Evolutionary conservation across 257 asterid genomes (phyloP).

Genomic region (Primulina tabacum): DNA sequence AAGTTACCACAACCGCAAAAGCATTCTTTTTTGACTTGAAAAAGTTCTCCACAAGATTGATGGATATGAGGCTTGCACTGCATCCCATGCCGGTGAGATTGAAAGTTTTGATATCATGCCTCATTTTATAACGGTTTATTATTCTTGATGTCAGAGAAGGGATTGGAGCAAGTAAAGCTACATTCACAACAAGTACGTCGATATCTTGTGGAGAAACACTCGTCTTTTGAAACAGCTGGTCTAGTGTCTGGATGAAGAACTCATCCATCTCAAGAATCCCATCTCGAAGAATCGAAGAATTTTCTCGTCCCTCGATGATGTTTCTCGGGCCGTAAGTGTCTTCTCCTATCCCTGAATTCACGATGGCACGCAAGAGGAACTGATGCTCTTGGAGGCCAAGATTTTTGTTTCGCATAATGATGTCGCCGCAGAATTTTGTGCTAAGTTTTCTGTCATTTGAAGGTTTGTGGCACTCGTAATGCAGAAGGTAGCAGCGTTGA

Average conservation of each 20-base stretch:
- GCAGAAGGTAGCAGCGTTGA: conserved; percentile 27
- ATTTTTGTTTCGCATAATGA: conserved; percentile 33
- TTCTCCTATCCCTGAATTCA: conserved; percentile 48
- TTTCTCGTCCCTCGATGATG: conserved; percentile 31
- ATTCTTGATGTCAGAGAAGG: conserved; percentile 36
- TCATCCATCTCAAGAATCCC: conserved; percentile 36
- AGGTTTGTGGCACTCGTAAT: conserved; percentile 40
- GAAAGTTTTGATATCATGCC: conserved; percentile 37
- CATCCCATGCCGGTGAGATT: conserved; percentile 49
- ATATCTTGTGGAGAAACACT: conserved; percentile 34
- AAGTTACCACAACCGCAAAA: conserved; percentile 33
- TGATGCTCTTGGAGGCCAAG: conserved; percentile 33
- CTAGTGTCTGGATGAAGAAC: conserved; percentile 27
- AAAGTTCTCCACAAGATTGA: conserved; percentile 35
- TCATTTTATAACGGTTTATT: conserved; percentile 36
- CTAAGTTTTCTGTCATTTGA: conserved; percentile 27
- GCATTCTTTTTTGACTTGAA: conserved; percentile 29
- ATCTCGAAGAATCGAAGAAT: conserved; percentile 29
- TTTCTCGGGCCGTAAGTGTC: conserved; percentile 39
- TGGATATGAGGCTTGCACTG: conserved; percentile 39
- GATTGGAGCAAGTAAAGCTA: conserved; percentile 22
- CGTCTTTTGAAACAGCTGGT: conserved; percentile 25
- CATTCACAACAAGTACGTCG: conserved; percentile 37
- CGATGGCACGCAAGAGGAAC: conserved; percentile 36
- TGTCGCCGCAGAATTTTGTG: conserved; percentile 33